These are phyloP conservation scores for Candida easanensis DNA, from an alignment of 805 yeast genomes.

Conservation along the genomic window DNA sequence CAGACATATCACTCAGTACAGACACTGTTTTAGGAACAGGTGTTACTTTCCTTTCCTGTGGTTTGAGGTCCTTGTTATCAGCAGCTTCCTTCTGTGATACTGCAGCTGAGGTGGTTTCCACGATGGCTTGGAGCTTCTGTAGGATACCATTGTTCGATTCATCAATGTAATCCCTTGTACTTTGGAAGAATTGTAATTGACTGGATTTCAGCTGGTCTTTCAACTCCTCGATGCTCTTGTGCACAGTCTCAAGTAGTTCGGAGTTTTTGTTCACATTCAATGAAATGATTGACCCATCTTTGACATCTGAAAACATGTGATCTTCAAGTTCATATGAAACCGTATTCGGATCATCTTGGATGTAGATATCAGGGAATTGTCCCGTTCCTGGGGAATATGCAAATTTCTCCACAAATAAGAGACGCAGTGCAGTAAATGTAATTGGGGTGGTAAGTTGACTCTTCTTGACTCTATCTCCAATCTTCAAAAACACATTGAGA, in stretches of 20 bases:
- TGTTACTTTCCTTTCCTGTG: not conserved
- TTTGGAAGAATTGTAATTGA: constrained; percentile 15
- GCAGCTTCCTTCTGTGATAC: constrained; percentile 2
- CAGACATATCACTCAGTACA: constrained; percentile 20
- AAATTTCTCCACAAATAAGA: constrained; percentile 82
- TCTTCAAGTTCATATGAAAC: constrained; percentile 84
- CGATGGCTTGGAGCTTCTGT: constrained; percentile 16
- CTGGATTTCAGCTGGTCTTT: constrained; percentile 14
- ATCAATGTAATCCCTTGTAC: constrained; percentile 25
- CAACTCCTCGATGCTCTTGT: constrained; percentile 20
- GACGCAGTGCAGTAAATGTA: constrained; percentile 46
- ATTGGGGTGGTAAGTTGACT: constrained; percentile 32
- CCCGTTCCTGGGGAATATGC: constrained; percentile 75
- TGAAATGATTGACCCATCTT: constrained; percentile 56
- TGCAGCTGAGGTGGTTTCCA: constrained; percentile 9
- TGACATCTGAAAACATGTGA: constrained; percentile 51
- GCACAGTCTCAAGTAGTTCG: constrained; percentile 14
- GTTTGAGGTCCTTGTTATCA: not conserved
- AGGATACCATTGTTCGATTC: constrained; percentile 20
- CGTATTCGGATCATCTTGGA: constrained; percentile 56
- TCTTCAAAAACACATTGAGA: constrained; percentile 42
- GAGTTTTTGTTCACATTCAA: constrained; percentile 46
- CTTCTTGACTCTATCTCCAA: constrained; percentile 55
- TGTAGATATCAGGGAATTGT: constrained; percentile 74
- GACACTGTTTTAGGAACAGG: not conserved